Evolutionary conservation across 208 protist species (phyloP), one percentile per base, ranked within the genome.

Genomic region (Trypanosoma caninum): DNA sequence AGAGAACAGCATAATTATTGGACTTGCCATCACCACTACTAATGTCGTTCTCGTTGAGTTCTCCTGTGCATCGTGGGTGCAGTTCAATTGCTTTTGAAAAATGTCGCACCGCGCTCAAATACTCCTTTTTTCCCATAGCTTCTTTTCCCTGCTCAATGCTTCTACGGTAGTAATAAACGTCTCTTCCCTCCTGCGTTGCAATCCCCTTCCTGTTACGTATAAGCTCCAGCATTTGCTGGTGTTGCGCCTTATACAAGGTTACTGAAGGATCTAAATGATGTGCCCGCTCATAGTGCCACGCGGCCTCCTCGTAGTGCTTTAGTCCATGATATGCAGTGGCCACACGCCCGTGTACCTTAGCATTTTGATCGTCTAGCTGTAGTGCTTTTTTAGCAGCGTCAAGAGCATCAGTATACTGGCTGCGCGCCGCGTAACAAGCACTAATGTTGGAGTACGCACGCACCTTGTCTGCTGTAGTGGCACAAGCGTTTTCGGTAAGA

Each of bases 381-480:
- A 92, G 37, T 18, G 74, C 80, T 53, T 83, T 50, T 51, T 76
- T 57, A 4, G 88, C 84, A 37, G 61, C 69, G 22, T 60, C 63
- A 20, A 87, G 68, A 0, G 88, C 77, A 11, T 69, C 80, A 10
- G 41, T 25, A 58, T 82, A 95, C 57, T 88, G 67, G 23, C 79
- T 48, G 31, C 78, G 28, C 11, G 80, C 66, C 10, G 84, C 85
- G 55, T 88, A 85, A 59, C 88, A 95, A 0, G 76, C 84, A 50
- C 88, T 95, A 37, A 83, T 73, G 63, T 95, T 95, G 66, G 77
- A 89, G 27, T 82, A 64, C 3, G 85, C 88, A 3, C 88, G 82
- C 6, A 79, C 73, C 31, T 74, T 69, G 34, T 84, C 69, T 11
- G 40, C 52, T 11, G 16, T 30, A 27, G 74, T 46, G 31, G 67